phyloP scores from a whole-genome alignment of 2,329 filamentous ascomycete species.

The Aspergillus chevalieri region DNA sequence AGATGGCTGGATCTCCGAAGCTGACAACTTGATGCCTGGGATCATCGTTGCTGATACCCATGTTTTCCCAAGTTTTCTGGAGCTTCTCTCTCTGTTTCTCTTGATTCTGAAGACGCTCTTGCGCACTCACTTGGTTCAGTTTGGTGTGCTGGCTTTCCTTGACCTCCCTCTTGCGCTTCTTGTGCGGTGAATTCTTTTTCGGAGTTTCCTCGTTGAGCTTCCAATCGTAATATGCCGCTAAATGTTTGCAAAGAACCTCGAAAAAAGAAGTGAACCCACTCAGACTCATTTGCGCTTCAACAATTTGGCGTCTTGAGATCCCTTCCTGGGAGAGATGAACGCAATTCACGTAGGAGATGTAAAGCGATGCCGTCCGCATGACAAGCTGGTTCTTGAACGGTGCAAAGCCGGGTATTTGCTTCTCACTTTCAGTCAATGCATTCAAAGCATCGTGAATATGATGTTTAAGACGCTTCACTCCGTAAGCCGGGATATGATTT shows the following conservation, averaged over 20 bases:
- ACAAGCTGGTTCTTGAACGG: slow-evolving; percentile 6
- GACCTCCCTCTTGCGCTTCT: slow-evolving; percentile 42
- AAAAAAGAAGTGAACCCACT: slow-evolving; percentile 25
- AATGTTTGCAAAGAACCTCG: slow-evolving; percentile 19
- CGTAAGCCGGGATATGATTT: slow-evolving; percentile 9
- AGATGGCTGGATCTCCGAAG: slow-evolving; percentile 38
- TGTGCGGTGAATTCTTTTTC: slow-evolving; percentile 32
- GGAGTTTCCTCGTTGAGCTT: slow-evolving; percentile 2
- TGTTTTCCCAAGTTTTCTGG: slow-evolving; percentile 23
- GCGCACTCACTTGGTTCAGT: slow-evolving; percentile 52
- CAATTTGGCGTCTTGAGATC: slow-evolving; percentile 15
- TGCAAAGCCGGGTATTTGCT: slow-evolving; percentile 5
- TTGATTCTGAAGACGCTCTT: slow-evolving; percentile 49
- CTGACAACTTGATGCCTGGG: slow-evolving; percentile 44
- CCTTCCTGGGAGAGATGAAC: slow-evolving; percentile 12
- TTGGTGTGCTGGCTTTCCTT: slow-evolving; percentile 47
- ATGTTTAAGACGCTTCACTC: slow-evolving; percentile 5
- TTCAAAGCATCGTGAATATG: slow-evolving; percentile 12
- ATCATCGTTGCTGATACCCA: slow-evolving; percentile 31
- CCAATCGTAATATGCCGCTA: slow-evolving; percentile 13
- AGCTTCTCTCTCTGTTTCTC: slow-evolving; percentile 43
- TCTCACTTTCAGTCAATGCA: slow-evolving; percentile 5
- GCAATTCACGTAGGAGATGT: slow-evolving; percentile 28
- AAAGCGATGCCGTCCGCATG: slow-evolving; percentile 23
- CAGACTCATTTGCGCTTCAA: slow-evolving; percentile 18